phyloP scores from a whole-genome alignment of 129 eudicot species.

The Centella asiatica region DNA sequence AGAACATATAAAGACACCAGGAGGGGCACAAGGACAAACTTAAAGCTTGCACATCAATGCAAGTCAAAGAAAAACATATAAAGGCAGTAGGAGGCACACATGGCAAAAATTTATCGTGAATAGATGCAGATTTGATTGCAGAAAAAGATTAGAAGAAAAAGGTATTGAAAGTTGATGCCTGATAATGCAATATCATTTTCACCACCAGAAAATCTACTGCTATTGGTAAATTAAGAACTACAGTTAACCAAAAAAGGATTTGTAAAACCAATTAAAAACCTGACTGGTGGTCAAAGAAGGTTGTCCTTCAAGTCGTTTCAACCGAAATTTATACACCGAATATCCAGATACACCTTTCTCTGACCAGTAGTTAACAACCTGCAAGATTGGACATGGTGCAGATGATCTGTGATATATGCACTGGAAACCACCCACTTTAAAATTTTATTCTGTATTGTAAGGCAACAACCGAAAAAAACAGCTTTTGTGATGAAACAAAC shows the following conservation, averaged over 20 bases:
- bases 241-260: neutral
- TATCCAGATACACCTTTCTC: constrained; percentile 84
- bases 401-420: neutral
- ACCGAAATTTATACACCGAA: constrained; percentile 66
- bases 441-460: too few relatives aligned
- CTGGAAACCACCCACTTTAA: neutral
- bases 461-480: too few relatives aligned
- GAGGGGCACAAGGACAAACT: neutral
- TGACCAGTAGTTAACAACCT: constrained; percentile 81
- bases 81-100: too few relatives aligned
- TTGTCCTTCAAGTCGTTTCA: constrained; percentile 76
- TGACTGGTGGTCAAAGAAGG: constrained; percentile 71
- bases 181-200: too few relatives aligned
- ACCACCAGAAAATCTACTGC: neutral
- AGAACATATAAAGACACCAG: neutral
- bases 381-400: constrained; percentile 7
- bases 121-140: neutral
- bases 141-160: neutral
- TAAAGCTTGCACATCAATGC: too few relatives aligned
- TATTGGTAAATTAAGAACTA: neutral
- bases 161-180: too few relatives aligned
- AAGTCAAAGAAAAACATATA: too few relatives aligned
- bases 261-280: constrained; percentile 32
- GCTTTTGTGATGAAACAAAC: too few relatives aligned
- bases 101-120: neutral